These are phyloP conservation scores for Mariannaea sp. DNA, from an alignment of 2,329 filamentous ascomycete genomes.

Conservation along the genomic window DNA sequence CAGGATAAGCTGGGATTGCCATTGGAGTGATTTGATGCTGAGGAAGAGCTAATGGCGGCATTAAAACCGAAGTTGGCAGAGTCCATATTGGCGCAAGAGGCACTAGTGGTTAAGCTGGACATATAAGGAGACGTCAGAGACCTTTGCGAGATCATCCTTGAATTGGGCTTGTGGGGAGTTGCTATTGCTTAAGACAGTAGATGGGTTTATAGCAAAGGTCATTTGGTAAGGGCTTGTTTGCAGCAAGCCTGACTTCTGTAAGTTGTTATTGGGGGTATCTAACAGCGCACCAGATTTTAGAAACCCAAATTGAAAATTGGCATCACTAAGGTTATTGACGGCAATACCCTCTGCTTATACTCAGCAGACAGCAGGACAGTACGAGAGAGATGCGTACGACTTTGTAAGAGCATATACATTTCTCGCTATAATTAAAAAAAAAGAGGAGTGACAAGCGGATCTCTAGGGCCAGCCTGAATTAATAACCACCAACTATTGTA, in stretches of 20 bases:
- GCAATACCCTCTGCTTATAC: no score
- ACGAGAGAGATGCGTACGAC: no score
- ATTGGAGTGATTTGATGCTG: slow-evolving; percentile 65
- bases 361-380: no score
- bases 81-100: slow-evolving; percentile 57
- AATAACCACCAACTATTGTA: no score
- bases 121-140: slow-evolving; percentile 62
- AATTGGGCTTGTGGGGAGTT: slow-evolving; percentile 36
- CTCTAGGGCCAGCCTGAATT: no score
- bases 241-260: slow-evolving; percentile 37
- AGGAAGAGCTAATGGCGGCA: slow-evolving; percentile 66
- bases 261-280: slow-evolving; percentile 45
- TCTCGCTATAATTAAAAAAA: no score
- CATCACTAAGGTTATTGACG: slow-evolving; percentile 67
- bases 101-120: slow-evolving; percentile 51
- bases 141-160: slow-evolving; percentile 59
- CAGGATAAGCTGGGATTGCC: slow-evolving; percentile 67
- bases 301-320: slow-evolving; percentile 94
- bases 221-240: slow-evolving; percentile 41
- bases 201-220: slow-evolving; percentile 32
- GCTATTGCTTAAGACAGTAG: slow-evolving; percentile 40
- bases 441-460: no score
- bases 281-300: slow-evolving; percentile 85
- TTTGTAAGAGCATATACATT: no score
- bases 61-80: slow-evolving; percentile 53